These are phyloP conservation scores for Paragyromitra xinjiangensis DNA, from an alignment of 495 filamentous ascomycete species.

Conservation along the genomic window DNA sequence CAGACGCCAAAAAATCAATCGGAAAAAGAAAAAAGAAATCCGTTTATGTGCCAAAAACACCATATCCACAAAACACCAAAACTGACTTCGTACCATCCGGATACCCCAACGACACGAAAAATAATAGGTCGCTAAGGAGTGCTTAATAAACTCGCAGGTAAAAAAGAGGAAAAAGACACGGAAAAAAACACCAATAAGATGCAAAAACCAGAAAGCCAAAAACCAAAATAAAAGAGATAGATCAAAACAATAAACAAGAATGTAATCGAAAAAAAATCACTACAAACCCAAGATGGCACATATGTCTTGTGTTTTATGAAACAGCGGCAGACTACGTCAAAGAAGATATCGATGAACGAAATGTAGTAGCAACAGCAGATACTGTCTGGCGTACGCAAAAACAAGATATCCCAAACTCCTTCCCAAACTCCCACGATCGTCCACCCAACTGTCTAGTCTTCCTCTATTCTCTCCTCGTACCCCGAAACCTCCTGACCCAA, in stretches of 20 bases:
- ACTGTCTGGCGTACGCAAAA: conserved; percentile 14
- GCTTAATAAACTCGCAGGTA: neutral
- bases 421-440: neutral
- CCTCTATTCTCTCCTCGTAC: conserved; percentile 50
- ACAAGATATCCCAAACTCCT: conserved; percentile 14
- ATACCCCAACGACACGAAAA: conserved; percentile 45
- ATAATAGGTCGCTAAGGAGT: conserved; percentile 42
- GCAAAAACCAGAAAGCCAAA: conserved; percentile 32
- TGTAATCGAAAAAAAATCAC: conserved; percentile 20
- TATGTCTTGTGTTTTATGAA: conserved; percentile 43
- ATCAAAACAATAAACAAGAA: conserved; percentile 48
- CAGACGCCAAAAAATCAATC: conserved; percentile 27
- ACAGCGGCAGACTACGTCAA: conserved; percentile 28
- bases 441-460: neutral
- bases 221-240: conserved; percentile 15
- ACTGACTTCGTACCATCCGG: conserved; percentile 36
- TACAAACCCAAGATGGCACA: conserved; percentile 16
- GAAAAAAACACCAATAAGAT: conserved; percentile 30
- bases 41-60: conserved; percentile 41
- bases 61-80: conserved; percentile 46
- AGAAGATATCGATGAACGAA: conserved; percentile 13
- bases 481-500: conserved; percentile 53
- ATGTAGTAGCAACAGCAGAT: conserved; percentile 21
- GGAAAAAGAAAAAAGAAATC: conserved; percentile 8
- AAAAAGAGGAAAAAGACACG: conserved; percentile 3